Evolutionary conservation across 2,329 filamentous ascomycete species (phyloP).

Genomic region (Zalaria sp.): DNA sequence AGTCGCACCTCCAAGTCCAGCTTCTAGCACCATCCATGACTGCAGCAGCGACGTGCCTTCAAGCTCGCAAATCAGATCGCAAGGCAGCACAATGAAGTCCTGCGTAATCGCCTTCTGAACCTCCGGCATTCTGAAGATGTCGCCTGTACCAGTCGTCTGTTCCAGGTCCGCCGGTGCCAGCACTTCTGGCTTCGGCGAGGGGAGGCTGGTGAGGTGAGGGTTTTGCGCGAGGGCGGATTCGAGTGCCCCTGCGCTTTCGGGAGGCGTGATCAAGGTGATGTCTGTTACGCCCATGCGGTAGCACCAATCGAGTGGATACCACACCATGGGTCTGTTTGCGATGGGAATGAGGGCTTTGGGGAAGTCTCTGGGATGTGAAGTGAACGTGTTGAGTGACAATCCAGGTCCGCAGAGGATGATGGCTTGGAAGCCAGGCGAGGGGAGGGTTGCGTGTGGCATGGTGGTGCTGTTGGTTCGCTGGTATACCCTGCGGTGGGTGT

Average conservation of each 20-base stretch:
- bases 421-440: constrained; percentile 66
- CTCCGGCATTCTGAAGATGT: constrained; percentile 73
- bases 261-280: constrained; percentile 43
- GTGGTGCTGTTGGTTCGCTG: neutral
- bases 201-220: constrained; percentile 60
- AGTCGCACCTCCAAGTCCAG: constrained; percentile 48
- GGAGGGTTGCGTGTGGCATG: constrained; percentile 68
- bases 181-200: constrained; percentile 58
- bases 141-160: constrained; percentile 76
- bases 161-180: constrained; percentile 63
- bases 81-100: constrained; percentile 84
- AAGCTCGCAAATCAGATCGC: constrained; percentile 84
- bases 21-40: constrained; percentile 80
- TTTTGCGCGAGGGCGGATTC: constrained; percentile 60
- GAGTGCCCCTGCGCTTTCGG: constrained; percentile 49
- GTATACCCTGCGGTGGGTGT: too few relatives aligned
- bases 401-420: constrained; percentile 73
- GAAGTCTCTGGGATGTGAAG: constrained; percentile 63
- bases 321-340: constrained; percentile 77
- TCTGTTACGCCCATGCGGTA: constrained; percentile 61
- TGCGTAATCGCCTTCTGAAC: constrained; percentile 63
- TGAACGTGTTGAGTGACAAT: constrained; percentile 71
- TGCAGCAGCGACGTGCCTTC: constrained; percentile 71
- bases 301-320: constrained; percentile 79
- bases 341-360: constrained; percentile 73